phyloP scores from a whole-genome alignment of 2,329 filamentous ascomycete species.

The Neodidymelliopsis sp. region DNA sequence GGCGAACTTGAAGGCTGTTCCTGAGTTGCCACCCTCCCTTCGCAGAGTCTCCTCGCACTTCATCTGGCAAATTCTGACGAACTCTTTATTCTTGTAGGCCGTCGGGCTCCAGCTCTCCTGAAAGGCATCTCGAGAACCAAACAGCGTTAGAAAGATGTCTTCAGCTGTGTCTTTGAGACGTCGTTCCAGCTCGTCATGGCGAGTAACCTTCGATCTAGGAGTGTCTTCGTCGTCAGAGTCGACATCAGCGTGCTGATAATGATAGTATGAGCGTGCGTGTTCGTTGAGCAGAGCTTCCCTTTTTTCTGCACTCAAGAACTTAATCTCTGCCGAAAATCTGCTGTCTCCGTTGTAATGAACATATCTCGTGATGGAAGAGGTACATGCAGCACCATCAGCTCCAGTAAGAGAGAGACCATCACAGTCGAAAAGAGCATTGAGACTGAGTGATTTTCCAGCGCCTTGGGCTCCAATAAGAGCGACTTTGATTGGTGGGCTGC shows the following conservation, averaged over 20 bases:
- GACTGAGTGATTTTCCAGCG: slow-evolving; percentile 27
- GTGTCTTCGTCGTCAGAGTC: slow-evolving; percentile 28
- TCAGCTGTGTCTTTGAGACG: slow-evolving; percentile 28
- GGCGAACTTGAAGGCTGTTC: slow-evolving; percentile 1
- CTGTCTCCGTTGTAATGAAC: not conserved
- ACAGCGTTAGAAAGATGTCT: slow-evolving; percentile 30
- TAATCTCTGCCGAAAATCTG: slow-evolving; percentile 22
- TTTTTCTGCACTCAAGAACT: slow-evolving; percentile 22
- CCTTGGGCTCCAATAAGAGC: slow-evolving; percentile 34
- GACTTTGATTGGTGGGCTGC: slow-evolving; percentile 17
- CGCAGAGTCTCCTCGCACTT: slow-evolving; percentile 26
- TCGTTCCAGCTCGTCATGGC: slow-evolving; percentile 25
- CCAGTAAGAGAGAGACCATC: slow-evolving; percentile 30
- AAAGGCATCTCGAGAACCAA: slow-evolving; percentile 25
- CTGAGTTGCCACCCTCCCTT: not conserved
- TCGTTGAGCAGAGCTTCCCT: slow-evolving; percentile 24
- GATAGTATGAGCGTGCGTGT: slow-evolving; percentile 17
- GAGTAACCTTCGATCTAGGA: not conserved
- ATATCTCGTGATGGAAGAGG: slow-evolving; percentile 24
- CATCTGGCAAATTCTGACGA: slow-evolving; percentile 18
- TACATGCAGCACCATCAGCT: slow-evolving; percentile 30
- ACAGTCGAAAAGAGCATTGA: slow-evolving; percentile 30
- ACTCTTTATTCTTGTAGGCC: slow-evolving; percentile 19
- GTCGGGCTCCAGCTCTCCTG: slow-evolving; percentile 14
- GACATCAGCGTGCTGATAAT: slow-evolving; percentile 24